These are phyloP conservation scores for Termitomyces titanicus DNA, from an alignment of 768 basidiomycete species.

Conservation along the genomic window DNA sequence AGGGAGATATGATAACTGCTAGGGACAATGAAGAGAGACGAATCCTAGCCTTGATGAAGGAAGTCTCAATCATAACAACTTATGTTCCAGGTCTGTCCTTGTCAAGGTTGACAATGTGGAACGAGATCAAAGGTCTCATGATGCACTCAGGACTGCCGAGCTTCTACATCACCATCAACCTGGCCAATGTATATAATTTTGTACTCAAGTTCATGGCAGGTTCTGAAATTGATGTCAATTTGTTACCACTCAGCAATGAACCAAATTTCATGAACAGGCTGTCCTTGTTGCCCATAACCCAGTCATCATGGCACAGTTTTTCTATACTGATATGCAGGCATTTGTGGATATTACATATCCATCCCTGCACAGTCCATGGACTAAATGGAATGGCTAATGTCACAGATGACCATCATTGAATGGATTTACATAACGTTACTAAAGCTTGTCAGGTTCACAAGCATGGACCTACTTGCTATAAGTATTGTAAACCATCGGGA, in stretches of 20 bases:
- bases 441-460: neutral
- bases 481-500: neutral
- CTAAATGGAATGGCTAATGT: neutral
- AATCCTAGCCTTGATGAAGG: slow-evolving; percentile 14
- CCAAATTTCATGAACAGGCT: slow-evolving; percentile 28
- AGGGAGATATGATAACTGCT: neutral
- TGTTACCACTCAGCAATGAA: no score
- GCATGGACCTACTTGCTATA: neutral
- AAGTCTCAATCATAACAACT: neutral
- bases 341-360: neutral
- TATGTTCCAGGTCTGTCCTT: slow-evolving; percentile 22
- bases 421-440: neutral
- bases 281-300: slow-evolving; percentile 24
- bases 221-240: slow-evolving; percentile 30
- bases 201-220: slow-evolving; percentile 37
- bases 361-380: neutral
- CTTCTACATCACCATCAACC: slow-evolving; percentile 45
- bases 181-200: slow-evolving; percentile 40
- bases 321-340: no score
- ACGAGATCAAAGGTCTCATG: slow-evolving; percentile 35
- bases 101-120: slow-evolving; percentile 21
- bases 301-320: no score
- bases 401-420: neutral
- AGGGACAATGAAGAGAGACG: slow-evolving; percentile 4
- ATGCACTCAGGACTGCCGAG: slow-evolving; percentile 31